A percentile compares a stretch with the other conserved stretches of the same genome.
Conservation (phyloP, 352 stramenopile species). For the Phytophthora sojae region DNA sequence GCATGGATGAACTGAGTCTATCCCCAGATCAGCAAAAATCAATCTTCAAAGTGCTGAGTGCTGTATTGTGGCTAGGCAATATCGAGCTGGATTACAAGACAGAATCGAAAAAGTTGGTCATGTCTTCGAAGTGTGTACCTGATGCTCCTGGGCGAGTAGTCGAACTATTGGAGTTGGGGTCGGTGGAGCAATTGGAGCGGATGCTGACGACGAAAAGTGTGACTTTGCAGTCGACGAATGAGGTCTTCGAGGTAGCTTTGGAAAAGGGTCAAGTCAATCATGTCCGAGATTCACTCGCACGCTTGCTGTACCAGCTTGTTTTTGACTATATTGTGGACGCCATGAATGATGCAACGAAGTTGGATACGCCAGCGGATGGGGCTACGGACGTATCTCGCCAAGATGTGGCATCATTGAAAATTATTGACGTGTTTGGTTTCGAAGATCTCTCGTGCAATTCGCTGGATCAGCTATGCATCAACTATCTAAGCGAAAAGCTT, state of each 20-base stretch:
- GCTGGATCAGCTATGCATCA: conserved; percentile 83
- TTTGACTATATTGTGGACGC: conserved; percentile 55
- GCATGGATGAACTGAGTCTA: conserved; percentile 56
- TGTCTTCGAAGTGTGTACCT: conserved; percentile 23
- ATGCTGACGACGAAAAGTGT: conserved; percentile 67
- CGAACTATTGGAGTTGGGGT: conserved; percentile 44
- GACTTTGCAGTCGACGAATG: conserved; percentile 50
- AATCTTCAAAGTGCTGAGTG: conserved; percentile 72
- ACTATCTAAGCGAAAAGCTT: conserved; percentile 86
- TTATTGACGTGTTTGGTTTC: conserved; percentile 83
- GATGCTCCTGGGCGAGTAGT: conserved; percentile 38
- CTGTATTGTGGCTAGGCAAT: conserved; percentile 80
- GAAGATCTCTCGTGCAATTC: conserved; percentile 76
- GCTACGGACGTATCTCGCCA: conserved; percentile 2
- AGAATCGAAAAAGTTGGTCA: conserved; percentile 32
- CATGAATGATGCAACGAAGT: conserved; percentile 58
- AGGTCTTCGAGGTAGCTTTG: conserved; percentile 61
- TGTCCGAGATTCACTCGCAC: conserved; percentile 61
- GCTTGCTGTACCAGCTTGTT: conserved; percentile 62
- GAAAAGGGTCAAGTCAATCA: conserved; percentile 57
- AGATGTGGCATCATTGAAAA: conserved; percentile 40
- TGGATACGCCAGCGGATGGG: conserved; percentile 11
- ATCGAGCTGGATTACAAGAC: conserved; percentile 49
- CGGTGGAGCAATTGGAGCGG: conserved; percentile 31
- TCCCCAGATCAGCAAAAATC: conserved; percentile 46